Evolutionary conservation across 768 basidiomycete genomes (phyloP).

Genomic region (Termitomyces sp.): DNA sequence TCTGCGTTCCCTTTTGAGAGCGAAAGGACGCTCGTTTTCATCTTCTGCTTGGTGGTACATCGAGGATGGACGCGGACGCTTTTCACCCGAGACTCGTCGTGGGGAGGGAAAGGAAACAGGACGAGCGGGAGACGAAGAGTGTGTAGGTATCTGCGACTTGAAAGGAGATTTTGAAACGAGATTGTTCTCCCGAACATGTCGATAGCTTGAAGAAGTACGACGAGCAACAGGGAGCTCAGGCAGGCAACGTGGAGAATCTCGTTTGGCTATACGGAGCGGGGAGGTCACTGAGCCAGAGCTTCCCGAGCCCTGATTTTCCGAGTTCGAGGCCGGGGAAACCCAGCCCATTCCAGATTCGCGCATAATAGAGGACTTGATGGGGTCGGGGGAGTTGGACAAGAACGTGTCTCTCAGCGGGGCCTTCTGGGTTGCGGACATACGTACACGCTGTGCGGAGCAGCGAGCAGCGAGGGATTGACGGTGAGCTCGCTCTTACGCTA

Average conservation of each 20-base stretch:
- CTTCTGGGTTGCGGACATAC: constrained; percentile 33
- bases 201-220: constrained; percentile 73
- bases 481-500: constrained; percentile 13
- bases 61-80: constrained; percentile 67
- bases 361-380: constrained; percentile 57
- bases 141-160: constrained; percentile 58
- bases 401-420: constrained; percentile 54
- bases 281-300: constrained; percentile 42
- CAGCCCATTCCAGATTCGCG: constrained; percentile 65
- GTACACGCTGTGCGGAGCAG: constrained; percentile 2
- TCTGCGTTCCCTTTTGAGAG: constrained; percentile 65
- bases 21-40: constrained; percentile 68
- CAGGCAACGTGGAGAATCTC: constrained; percentile 42
- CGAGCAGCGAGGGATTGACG: neutral
- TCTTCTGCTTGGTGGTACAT: constrained; percentile 64
- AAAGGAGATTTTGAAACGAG: constrained; percentile 87
- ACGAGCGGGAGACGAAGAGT: constrained; percentile 33
- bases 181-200: constrained; percentile 69
- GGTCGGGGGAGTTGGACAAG: constrained; percentile 59
- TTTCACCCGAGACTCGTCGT: constrained; percentile 69
- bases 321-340: constrained; percentile 38
- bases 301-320: constrained; percentile 24
- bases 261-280: constrained; percentile 72
- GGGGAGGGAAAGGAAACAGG: constrained; percentile 30
- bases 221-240: constrained; percentile 55